Evolutionary conservation across 306 rosid genomes (phyloP).

Genomic region (Ziziphus jujuba): DNA sequence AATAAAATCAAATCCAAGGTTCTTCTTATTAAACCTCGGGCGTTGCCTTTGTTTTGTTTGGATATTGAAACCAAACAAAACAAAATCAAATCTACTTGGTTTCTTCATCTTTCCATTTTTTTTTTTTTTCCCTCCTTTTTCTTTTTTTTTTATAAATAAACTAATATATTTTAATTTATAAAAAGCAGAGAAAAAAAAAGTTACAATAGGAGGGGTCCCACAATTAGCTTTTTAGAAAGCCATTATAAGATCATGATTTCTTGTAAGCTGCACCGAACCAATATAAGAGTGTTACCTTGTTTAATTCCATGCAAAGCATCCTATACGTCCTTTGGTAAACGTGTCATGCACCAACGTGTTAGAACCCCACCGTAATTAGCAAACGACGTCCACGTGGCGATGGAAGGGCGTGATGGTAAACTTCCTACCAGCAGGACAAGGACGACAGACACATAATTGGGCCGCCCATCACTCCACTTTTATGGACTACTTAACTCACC

Average conservation of each 20-base stretch:
- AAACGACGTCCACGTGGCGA: too few relatives aligned
- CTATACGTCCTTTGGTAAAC: conserved; percentile 43
- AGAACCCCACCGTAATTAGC: conserved; percentile 8
- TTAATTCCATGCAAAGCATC: conserved; percentile 66
- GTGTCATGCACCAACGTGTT: conserved; percentile 77
- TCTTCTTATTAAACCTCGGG: conserved; percentile 43
- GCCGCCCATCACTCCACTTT: too few relatives aligned
- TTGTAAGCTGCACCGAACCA: conserved; percentile 78
- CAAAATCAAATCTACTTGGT: conserved; percentile 57
- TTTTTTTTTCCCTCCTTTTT: conserved; percentile 18
- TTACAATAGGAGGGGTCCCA: conserved; percentile 12
- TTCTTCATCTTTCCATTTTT: conserved; percentile 31
- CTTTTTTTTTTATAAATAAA: conserved; percentile 7
- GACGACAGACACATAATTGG: too few relatives aligned
- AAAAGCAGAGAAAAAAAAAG: conserved; percentile 68
- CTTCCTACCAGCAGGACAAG: too few relatives aligned
- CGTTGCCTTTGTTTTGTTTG: conserved; percentile 32
- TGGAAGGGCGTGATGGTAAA: too few relatives aligned
- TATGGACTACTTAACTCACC: too few relatives aligned
- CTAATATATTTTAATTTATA: conserved; percentile 16
- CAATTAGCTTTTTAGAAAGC: conserved; percentile 26
- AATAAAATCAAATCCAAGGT: conserved; percentile 18
- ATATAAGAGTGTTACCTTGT: conserved; percentile 31
- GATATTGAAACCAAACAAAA: conserved; percentile 28
- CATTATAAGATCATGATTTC: conserved; percentile 61